Conservation (phyloP, 2,329 filamentous ascomycete species). For the Colletotrichum noveboracense region DNA sequence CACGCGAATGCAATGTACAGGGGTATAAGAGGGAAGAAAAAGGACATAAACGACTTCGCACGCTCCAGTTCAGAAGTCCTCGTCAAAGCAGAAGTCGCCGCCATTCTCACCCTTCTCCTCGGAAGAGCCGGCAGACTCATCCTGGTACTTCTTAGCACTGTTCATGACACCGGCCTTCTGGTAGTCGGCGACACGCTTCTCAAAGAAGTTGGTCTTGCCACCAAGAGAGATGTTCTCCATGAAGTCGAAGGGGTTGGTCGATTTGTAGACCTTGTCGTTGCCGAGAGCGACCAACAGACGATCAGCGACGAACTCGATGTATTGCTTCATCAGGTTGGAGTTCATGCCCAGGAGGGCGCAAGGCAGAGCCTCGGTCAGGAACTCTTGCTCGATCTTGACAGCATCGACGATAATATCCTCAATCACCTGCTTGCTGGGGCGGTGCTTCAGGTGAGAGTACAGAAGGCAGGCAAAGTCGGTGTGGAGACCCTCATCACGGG, state of each 20-base stretch:
- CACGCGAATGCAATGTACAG: conserved; percentile 23
- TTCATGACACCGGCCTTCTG: conserved; percentile 99
- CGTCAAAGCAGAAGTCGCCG: conserved; percentile 91
- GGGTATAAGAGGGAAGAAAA: conserved; percentile 25
- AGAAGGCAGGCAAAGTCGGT: conserved; percentile 98
- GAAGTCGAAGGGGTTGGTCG: conserved; percentile 97
- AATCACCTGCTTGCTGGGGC: conserved; percentile 82
- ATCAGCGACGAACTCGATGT: conserved; percentile 99
- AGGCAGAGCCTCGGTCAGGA: conserved; percentile 93
- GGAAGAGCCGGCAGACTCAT: conserved; percentile 43
- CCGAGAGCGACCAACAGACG: conserved; percentile 91
- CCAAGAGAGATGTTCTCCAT: conserved; percentile 99
- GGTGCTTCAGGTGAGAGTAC: conserved; percentile 96
- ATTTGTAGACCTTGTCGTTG: conserved; percentile 92
- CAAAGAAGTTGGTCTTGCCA: conserved; percentile 99
- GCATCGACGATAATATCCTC: conserved; percentile 92
- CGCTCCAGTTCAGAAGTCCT: conserved; percentile 79
- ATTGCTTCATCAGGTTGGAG: conserved; percentile 96
- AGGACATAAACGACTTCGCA: conserved; percentile 11
- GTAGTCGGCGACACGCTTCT: conserved; percentile 99
- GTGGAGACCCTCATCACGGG: conserved; percentile 98
- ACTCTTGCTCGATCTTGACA: conserved; percentile 95
- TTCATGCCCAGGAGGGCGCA: conserved; percentile 98
- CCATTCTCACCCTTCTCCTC: conserved; percentile 63
- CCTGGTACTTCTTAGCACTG: conserved; percentile 77